A percentile compares a stretch with the other conserved stretches of the same genome.
Evolutionary conservation across 2,329 filamentous ascomycete genomes (phyloP).

Genomic region (Calonectria montana): DNA sequence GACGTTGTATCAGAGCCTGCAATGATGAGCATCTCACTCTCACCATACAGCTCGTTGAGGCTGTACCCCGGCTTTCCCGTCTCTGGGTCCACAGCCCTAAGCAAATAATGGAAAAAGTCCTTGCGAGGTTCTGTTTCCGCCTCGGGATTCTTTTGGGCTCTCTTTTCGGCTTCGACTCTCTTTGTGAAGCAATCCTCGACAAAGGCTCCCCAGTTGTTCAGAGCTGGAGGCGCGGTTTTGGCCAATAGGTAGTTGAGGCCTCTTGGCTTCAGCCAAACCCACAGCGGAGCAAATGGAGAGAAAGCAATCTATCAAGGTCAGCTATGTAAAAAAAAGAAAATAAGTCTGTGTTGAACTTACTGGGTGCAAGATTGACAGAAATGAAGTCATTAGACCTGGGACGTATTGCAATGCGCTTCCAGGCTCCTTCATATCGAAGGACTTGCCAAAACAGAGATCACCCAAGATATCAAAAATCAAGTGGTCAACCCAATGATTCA

Average conservation of each 20-base stretch:
- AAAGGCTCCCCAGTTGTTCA: constrained; percentile 33
- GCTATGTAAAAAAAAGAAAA: background rate
- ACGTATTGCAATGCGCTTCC: constrained; percentile 28
- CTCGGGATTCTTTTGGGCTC: background rate
- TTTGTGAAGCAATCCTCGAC: constrained; percentile 35
- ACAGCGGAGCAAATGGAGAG: constrained; percentile 34
- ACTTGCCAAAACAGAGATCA: constrained; percentile 35
- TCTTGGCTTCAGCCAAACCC: constrained; percentile 41
- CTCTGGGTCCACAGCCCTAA: constrained; percentile 34
- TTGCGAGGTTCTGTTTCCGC: constrained; percentile 24
- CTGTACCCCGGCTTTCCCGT: constrained; percentile 39
- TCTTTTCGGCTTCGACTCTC: constrained; percentile 27
- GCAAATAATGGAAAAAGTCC: constrained; percentile 41
- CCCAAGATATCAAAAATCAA: constrained; percentile 37
- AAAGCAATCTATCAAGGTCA: constrained; percentile 27
- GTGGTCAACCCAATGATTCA: constrained; percentile 34
- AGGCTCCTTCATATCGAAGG: constrained; percentile 34
- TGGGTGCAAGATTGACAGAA: constrained; percentile 25
- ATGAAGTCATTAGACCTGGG: constrained; percentile 27
- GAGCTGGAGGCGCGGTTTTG: constrained; percentile 26
- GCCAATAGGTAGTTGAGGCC: constrained; percentile 36
- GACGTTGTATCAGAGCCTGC: constrained; percentile 37
- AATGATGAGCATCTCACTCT: constrained; percentile 39
- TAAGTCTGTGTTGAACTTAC: background rate
- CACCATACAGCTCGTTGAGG: constrained; percentile 36